A percentile compares a stretch with the other conserved stretches of the same genome.
Conservation (phyloP, 1,284 basidiomycete species). For the Puccinia triticina region DNA sequence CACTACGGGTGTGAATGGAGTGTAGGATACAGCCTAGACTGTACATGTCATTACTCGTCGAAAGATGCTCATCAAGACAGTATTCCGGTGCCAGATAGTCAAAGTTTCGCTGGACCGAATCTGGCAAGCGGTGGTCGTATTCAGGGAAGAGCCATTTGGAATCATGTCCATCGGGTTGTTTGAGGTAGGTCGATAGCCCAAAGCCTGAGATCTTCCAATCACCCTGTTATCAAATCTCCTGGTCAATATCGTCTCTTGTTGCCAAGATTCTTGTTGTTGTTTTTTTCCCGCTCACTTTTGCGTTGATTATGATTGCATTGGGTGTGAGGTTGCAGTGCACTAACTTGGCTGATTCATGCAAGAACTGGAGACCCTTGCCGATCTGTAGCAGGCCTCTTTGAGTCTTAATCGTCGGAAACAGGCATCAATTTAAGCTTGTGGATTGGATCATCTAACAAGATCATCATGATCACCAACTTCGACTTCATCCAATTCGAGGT, state of each 20-base stretch:
- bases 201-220: slow-evolving; percentile 97
- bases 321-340: slow-evolving; percentile 89
- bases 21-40: slow-evolving; percentile 82
- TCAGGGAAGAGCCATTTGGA: slow-evolving; percentile 87
- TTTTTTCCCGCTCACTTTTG: slow-evolving; percentile 68
- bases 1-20: slow-evolving; percentile 83
- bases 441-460: background rate
- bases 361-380: slow-evolving; percentile 87
- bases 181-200: slow-evolving; percentile 79
- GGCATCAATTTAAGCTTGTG: slow-evolving; percentile 44
- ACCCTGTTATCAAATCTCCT: slow-evolving; percentile 66
- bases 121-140: slow-evolving; percentile 76
- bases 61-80: slow-evolving; percentile 81
- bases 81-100: slow-evolving; percentile 98
- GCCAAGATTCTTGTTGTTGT: slow-evolving; percentile 38
- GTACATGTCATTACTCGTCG: slow-evolving; percentile 90
- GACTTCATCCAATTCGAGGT: slow-evolving; percentile 82
- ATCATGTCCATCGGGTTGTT: slow-evolving; percentile 71
- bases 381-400: slow-evolving; percentile 95
- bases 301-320: slow-evolving; percentile 81
- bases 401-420: slow-evolving; percentile 67
- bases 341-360: slow-evolving; percentile 85
- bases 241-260: slow-evolving; percentile 54
- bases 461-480: slow-evolving; percentile 66
- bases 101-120: slow-evolving; percentile 85